phyloP scores from a whole-genome alignment of 179 eudicot species.

The Camellia oleifera region DNA sequence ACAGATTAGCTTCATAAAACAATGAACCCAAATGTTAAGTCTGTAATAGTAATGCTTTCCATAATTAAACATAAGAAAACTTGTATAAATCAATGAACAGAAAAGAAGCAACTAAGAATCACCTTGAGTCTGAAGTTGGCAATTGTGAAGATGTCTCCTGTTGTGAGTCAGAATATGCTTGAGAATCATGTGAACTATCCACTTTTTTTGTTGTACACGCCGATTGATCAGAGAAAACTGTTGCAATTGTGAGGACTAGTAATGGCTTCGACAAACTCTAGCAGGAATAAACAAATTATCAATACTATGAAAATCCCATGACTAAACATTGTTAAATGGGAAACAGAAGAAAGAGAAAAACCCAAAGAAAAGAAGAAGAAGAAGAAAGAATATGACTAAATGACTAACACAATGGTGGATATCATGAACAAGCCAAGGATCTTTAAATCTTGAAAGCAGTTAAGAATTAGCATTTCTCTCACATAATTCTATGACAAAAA shows the following conservation, averaged over 20 bases:
- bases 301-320: neutral
- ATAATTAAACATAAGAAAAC: neutral
- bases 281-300: conserved; percentile 9
- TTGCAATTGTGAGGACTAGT: conserved; percentile 48
- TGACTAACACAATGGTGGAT: neutral
- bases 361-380: no score
- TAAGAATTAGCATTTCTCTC: neutral
- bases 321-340: neutral
- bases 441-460: neutral
- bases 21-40: neutral
- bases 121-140: conserved; percentile 40
- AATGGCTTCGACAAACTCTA: conserved; percentile 62
- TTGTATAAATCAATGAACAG: neutral
- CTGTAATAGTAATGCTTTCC: neutral
- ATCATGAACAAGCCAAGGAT: neutral
- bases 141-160: conserved; percentile 25
- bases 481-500: neutral
- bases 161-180: conserved; percentile 23
- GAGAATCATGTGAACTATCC: conserved; percentile 31
- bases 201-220: conserved; percentile 28
- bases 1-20: neutral
- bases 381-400: neutral
- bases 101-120: neutral
- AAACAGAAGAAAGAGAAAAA: neutral
- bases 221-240: conserved; percentile 41